These are phyloP conservation scores for Acephala macrosclerotiorum DNA, from an alignment of 2,329 filamentous ascomycete genomes.

Conservation along the genomic window DNA sequence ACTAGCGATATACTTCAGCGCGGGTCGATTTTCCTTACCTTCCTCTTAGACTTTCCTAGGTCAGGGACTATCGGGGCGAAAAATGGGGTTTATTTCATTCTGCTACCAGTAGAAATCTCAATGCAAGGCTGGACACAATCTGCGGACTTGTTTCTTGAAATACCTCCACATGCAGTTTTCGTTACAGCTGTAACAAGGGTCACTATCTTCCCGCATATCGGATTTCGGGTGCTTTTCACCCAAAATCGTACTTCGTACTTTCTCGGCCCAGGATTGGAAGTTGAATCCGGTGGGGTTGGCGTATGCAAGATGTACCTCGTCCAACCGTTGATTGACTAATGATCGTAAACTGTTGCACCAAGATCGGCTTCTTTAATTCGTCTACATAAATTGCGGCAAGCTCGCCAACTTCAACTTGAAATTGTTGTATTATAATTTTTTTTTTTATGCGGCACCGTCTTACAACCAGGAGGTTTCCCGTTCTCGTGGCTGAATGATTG, in stretches of 20 bases:
- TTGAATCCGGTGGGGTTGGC: too few relatives aligned
- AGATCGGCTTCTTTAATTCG: too few relatives aligned
- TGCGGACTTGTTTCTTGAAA: conserved; percentile 12
- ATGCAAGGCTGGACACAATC: neutral
- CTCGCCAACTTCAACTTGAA: too few relatives aligned
- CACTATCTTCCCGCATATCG: conserved; percentile 1
- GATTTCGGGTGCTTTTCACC: neutral
- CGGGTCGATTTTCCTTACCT: neutral
- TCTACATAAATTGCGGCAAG: too few relatives aligned
- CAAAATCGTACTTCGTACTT: neutral
- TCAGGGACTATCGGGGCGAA: conserved; percentile 2
- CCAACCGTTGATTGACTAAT: too few relatives aligned
- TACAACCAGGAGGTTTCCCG: too few relatives aligned
- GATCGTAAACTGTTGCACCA: too few relatives aligned
- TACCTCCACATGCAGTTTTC: conserved; percentile 9
- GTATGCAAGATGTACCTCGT: too few relatives aligned
- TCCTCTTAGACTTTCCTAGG: conserved; percentile 5
- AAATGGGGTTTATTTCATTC: neutral
- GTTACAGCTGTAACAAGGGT: conserved; percentile 9
- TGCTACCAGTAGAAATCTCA: neutral
- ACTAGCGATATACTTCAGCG: neutral
- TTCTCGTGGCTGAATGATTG: too few relatives aligned
- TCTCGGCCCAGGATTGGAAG: neutral
- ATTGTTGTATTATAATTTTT: too few relatives aligned
- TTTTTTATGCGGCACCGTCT: too few relatives aligned